Conservation (phyloP, 2,329 filamentous ascomycete species). For the Aschersonia sp. region DNA sequence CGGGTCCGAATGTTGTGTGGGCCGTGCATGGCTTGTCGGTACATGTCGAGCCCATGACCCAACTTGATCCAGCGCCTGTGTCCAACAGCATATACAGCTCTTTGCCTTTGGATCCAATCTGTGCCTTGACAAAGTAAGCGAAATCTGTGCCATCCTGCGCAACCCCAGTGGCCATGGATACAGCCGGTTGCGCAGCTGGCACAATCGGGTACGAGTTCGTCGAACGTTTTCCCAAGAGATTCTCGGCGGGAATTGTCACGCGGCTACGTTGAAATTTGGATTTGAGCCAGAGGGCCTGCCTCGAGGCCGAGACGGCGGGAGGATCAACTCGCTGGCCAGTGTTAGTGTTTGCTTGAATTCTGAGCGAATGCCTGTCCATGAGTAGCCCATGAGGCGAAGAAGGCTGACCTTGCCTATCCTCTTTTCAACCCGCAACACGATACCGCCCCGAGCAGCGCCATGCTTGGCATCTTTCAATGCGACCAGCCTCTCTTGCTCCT, state of each 20-base stretch:
- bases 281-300: slow-evolving; percentile 7
- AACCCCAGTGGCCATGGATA: slow-evolving; percentile 37
- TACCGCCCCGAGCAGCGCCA: slow-evolving; percentile 7
- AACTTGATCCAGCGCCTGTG: slow-evolving; percentile 58
- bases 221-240: slow-evolving; percentile 14
- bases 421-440: slow-evolving; percentile 28
- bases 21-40: slow-evolving; percentile 47
- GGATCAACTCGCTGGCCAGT: slow-evolving; percentile 1
- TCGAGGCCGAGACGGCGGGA: slow-evolving; percentile 2
- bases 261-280: slow-evolving; percentile 5
- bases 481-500: slow-evolving; percentile 10
- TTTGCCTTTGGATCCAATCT: slow-evolving; percentile 39
- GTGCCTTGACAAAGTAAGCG: slow-evolving; percentile 47
- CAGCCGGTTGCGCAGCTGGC: slow-evolving; percentile 27
- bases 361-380: not conserved
- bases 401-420: slow-evolving; percentile 11
- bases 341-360: not conserved
- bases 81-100: slow-evolving; percentile 49
- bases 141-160: slow-evolving; percentile 52
- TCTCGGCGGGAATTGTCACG: not conserved
- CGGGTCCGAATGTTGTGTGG: slow-evolving; percentile 56
- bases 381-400: not conserved
- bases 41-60: slow-evolving; percentile 69
- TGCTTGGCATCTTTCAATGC: slow-evolving; percentile 2
- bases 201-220: slow-evolving; percentile 32